Base-by-base conservation (phyloP, 2,329 filamentous ascomycete genomes). In the Fusarium bulbicola region DNA sequence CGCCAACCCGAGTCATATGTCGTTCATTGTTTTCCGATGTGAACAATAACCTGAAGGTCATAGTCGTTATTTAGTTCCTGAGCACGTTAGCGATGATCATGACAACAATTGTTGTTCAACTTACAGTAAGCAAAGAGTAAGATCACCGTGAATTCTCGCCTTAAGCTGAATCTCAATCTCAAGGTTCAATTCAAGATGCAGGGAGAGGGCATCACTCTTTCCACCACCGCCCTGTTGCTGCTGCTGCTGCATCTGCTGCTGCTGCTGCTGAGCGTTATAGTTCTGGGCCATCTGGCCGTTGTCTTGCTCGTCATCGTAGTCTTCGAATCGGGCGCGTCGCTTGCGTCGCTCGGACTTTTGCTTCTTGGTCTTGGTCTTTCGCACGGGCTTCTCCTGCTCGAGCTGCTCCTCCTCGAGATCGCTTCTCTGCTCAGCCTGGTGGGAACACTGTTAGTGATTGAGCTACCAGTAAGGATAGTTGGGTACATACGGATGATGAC, bases 101-200 rank as follows among this genome's bases (percentile, higher is more conserved):
- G 12, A 20, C 5, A 9, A 16, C 32, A 15, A 52, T 26, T 24
- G 7, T 12, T n/a, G 24, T 15, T 32, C 20, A 54, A 85, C 86
- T 81, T 83, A 88, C 86, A 88, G 82, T 72, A 96, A 86, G 72
- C 91, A 92, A 72, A 96, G 83, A 28, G 93, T 95, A 74, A 97
- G 83, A 84, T 97, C 94, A 79, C 94, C 94, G 76, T 95, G 91
- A 74, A 96, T 95, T 82, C 92, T 92, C 32, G 93, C 93, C 86
- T 95, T 96, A 66, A 96, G 87, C 78, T 94, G 91, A 70, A 96
- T 93, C 82, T 96, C 93, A 59, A 95, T 87, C 75, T 96, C 93
- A 63, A 96, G 85, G 81, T 96, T 95, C 69, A 95, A 86, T 78
- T 95, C 93, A 30, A 95, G 84, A 53, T 91, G 88, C 76, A 96